These are phyloP conservation scores for Colletotrichum gigasporum DNA, from an alignment of 2,329 filamentous ascomycete species.

Conservation along the genomic window DNA sequence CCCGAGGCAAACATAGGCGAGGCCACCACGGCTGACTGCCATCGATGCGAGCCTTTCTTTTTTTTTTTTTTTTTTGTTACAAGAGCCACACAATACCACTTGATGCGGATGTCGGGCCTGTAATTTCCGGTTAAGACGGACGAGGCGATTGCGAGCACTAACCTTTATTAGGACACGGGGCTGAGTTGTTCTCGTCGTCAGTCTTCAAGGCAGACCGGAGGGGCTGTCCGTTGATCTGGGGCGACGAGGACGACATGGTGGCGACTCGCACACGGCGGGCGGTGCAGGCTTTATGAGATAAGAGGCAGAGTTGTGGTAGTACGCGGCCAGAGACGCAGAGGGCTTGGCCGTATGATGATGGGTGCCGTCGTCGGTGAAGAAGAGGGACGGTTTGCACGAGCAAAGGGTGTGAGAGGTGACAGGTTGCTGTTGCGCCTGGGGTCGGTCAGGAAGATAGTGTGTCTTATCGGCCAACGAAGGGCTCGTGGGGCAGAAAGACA, in stretches of 20 bases:
- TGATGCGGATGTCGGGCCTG: slow-evolving; percentile 25
- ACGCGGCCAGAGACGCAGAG: not conserved
- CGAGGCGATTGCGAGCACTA: slow-evolving; percentile 36
- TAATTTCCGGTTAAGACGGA: slow-evolving; percentile 7
- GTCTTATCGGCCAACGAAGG: slow-evolving; percentile 24
- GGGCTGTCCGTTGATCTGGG: slow-evolving; percentile 35
- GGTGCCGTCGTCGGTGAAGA: slow-evolving; percentile 14
- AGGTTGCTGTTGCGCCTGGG: slow-evolving; percentile 18
- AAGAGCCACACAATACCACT: slow-evolving; percentile 20
- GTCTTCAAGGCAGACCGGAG: slow-evolving; percentile 55
- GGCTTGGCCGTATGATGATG: not conserved
- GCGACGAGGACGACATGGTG: slow-evolving; percentile 30
- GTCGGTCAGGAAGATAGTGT: slow-evolving; percentile 4
- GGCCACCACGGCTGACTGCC: not conserved
- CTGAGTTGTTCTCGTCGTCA: slow-evolving; percentile 52
- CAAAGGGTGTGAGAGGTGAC: slow-evolving; percentile 21
- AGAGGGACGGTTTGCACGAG: not conserved
- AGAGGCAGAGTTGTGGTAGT: not conserved
- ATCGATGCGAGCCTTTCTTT: not conserved
- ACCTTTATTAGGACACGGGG: slow-evolving; percentile 55
- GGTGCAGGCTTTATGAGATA: not conserved
- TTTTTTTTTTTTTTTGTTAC: not conserved
- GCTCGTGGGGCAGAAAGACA: slow-evolving; percentile 20
- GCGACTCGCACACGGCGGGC: not conserved
- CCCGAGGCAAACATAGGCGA: not conserved